Conservation (phyloP, 2,329 filamentous ascomycete genomes). For the Arthrobotrys sphaeroides region DNA sequence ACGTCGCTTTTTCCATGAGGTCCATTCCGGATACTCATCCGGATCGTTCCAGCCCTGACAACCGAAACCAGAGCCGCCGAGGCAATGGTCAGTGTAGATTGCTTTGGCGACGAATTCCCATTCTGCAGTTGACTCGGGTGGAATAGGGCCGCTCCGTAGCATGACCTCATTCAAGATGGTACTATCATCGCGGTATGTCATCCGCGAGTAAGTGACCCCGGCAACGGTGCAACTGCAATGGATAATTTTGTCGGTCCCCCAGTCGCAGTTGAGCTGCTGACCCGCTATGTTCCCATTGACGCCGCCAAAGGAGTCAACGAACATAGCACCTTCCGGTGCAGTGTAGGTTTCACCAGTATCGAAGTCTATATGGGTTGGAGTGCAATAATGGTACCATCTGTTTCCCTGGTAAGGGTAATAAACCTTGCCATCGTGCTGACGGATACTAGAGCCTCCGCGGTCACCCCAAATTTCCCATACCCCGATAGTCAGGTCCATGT, state of each 20-base stretch:
- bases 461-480: not conserved
- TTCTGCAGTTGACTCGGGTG: not conserved
- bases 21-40: not conserved
- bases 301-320: not conserved
- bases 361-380: not conserved
- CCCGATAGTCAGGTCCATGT: not conserved
- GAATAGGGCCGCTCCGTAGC: not conserved
- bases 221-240: slow-evolving; percentile 2
- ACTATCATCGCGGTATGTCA: not conserved
- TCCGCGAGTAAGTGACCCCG: not conserved
- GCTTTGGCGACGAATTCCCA: not conserved
- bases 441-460: not conserved
- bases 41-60: not conserved
- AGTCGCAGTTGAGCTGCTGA: not conserved
- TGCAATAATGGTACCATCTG: not conserved
- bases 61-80: not conserved
- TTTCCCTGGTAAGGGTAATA: not conserved
- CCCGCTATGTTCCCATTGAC: not conserved
- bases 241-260: not conserved
- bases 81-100: not conserved
- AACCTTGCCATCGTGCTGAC: not conserved
- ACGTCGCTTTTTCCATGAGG: not conserved
- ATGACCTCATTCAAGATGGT: not conserved
- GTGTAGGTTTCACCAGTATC: not conserved
- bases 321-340: not conserved